A percentile compares a stretch with the other conserved stretches of the same genome.
These are phyloP conservation scores for Comarum palustre DNA, from an alignment of 306 rosid genomes.

Conservation along the genomic window DNA sequence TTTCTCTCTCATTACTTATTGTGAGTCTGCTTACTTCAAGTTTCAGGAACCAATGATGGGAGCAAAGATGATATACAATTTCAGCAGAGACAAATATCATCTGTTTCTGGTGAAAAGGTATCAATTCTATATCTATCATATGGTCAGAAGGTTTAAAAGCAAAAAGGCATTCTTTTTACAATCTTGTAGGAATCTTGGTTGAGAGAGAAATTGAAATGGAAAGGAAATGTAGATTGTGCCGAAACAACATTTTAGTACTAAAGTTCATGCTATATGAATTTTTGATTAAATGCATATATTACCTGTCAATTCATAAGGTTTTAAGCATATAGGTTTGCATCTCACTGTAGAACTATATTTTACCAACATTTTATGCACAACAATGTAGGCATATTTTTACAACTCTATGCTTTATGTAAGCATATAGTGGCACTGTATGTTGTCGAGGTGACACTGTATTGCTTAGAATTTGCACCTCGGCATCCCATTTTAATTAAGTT, in stretches of 20 bases:
- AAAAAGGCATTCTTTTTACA: not conserved
- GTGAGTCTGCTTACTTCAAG: slow-evolving; percentile 14
- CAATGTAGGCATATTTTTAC: not conserved
- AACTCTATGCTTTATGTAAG: not conserved
- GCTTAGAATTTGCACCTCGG: too few species aligned
- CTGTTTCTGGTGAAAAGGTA: slow-evolving; percentile 54
- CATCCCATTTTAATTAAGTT: too few species aligned
- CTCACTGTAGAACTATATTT: not conserved
- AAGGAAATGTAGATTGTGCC: not conserved
- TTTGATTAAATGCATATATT: not conserved
- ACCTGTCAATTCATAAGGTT: not conserved
- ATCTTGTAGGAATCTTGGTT: not conserved
- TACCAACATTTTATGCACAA: not conserved
- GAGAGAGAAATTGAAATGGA: not conserved
- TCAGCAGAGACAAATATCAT: slow-evolving; percentile 34
- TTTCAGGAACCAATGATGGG: slow-evolving; percentile 48
- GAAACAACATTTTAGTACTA: not conserved
- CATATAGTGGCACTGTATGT: not conserved
- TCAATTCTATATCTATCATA: not conserved
- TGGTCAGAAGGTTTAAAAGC: not conserved
- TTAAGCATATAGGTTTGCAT: not conserved
- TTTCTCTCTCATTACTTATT: slow-evolving; percentile 12
- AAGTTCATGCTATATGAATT: not conserved
- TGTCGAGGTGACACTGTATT: too few species aligned
- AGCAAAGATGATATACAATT: slow-evolving; percentile 32